Evolutionary conservation across 805 yeast genomes (phyloP).

Genomic region (Torulaspora quercuum): DNA sequence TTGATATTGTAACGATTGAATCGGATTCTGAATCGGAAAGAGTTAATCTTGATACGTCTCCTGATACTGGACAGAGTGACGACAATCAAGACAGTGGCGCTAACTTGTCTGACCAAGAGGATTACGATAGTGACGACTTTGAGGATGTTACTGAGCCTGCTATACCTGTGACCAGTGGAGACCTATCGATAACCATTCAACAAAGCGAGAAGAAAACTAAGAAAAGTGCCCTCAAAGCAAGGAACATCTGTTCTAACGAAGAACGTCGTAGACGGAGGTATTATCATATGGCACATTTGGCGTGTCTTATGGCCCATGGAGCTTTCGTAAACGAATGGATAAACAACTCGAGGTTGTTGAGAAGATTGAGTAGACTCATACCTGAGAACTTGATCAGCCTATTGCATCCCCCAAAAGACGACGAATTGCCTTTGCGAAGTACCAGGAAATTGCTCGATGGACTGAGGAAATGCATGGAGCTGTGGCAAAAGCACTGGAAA

Average conservation of each 20-base stretch:
- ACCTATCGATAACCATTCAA: constrained; percentile 31
- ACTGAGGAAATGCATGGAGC: constrained; percentile 58
- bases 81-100: constrained; percentile 12
- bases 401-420: constrained; percentile 45
- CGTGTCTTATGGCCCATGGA: constrained; percentile 64
- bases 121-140: constrained; percentile 28
- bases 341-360: constrained; percentile 44
- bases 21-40: constrained; percentile 12
- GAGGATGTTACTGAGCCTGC: constrained; percentile 23
- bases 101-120: constrained; percentile 25
- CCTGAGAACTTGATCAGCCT: constrained; percentile 48
- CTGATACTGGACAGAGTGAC: constrained; percentile 3
- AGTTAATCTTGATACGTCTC: constrained; percentile 12
- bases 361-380: constrained; percentile 43
- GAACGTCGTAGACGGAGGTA: constrained; percentile 52
- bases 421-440: constrained; percentile 39
- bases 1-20: constrained; percentile 4
- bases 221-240: constrained; percentile 23
- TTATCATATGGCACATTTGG: constrained; percentile 58
- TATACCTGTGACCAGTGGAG: constrained; percentile 21
- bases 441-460: constrained; percentile 76
- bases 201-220: constrained; percentile 20
- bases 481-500: constrained; percentile 57
- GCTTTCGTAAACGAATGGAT: constrained; percentile 72
- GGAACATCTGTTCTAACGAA: constrained; percentile 46